A percentile compares a stretch with the other conserved stretches of the same genome.
phyloP scores from a whole-genome alignment of 2,329 filamentous ascomycete genomes.

The Orbilia quercus region DNA sequence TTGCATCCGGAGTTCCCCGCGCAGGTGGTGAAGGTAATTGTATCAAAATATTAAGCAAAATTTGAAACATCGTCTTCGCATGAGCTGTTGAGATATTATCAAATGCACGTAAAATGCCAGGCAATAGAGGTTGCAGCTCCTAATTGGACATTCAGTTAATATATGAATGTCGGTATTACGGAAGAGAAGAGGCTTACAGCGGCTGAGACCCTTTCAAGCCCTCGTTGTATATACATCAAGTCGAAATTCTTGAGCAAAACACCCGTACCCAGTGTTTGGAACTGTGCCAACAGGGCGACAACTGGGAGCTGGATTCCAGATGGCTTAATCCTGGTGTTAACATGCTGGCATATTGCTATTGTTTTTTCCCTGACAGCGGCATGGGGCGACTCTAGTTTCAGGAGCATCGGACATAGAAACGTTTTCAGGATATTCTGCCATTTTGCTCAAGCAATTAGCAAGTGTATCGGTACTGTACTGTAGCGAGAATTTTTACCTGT shows the following conservation, averaged over 20 bases:
- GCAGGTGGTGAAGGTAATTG: conserved; percentile 40
- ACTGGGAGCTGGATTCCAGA: conserved; percentile 73
- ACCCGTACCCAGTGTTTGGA: conserved; percentile 75
- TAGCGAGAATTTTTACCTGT: conserved; percentile 59
- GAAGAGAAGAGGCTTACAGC: conserved; percentile 60
- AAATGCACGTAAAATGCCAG: conserved; percentile 45
- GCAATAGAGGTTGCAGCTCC: conserved; percentile 47
- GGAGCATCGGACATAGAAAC: conserved; percentile 82
- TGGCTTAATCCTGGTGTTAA: conserved; percentile 69
- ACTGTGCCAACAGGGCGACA: conserved; percentile 84
- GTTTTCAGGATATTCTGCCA: conserved; percentile 76
- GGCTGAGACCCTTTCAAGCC: conserved; percentile 72
- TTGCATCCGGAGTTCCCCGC: conserved; percentile 41
- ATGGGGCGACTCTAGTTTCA: conserved; percentile 87
- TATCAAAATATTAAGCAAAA: conserved; percentile 42
- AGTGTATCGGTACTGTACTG: neutral
- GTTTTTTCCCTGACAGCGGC: conserved; percentile 81
- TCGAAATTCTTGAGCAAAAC: conserved; percentile 87
- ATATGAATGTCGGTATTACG: neutral
- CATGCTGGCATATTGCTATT: conserved; percentile 76
- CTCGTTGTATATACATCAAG: conserved; percentile 87
- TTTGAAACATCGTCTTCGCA: conserved; percentile 51
- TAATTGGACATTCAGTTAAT: conserved; percentile 2
- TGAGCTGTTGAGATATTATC: conserved; percentile 43
- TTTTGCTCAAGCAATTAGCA: neutral